Conservation (phyloP, 371 early-diverging fungal species). For the Lichtheimia ramosa region DNA sequence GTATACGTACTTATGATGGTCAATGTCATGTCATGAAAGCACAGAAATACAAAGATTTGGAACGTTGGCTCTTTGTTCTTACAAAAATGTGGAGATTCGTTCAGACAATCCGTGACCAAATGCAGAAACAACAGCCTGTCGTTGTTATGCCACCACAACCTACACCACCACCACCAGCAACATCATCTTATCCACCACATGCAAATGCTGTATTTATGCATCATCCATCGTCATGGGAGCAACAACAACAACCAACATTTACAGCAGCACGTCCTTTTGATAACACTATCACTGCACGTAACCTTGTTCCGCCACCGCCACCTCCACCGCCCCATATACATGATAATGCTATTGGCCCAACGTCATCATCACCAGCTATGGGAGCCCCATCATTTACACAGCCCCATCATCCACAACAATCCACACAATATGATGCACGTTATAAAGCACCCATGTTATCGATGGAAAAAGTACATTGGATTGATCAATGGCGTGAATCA, state of each 20-base stretch:
- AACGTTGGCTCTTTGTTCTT: slow-evolving; percentile 54
- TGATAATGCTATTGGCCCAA: not conserved
- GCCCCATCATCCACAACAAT: not conserved
- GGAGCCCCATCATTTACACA: not conserved
- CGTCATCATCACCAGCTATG: not conserved
- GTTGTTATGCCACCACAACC: slow-evolving; percentile 11
- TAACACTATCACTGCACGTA: slow-evolving; percentile 8
- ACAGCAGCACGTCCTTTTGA: not conserved
- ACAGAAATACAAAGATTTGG: slow-evolving; percentile 48
- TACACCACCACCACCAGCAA: slow-evolving; percentile 6
- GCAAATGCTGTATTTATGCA: slow-evolving; percentile 3
- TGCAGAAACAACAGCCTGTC: slow-evolving; percentile 7
- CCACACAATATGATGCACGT: slow-evolving; percentile 7
- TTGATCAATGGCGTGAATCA: slow-evolving; percentile 51
- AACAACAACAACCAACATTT: not conserved
- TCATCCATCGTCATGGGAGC: slow-evolving; percentile 3
- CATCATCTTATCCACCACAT: not conserved
- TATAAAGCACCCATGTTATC: slow-evolving; percentile 29
- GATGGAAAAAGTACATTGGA: slow-evolving; percentile 36
- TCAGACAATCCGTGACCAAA: slow-evolving; percentile 26
- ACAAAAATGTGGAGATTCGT: slow-evolving; percentile 51
- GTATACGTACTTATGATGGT: slow-evolving; percentile 37
- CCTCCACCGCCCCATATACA: slow-evolving; percentile 6
- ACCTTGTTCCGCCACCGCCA: slow-evolving; percentile 15
- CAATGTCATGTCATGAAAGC: slow-evolving; percentile 39